A percentile compares a stretch with the other conserved stretches of the same genome.
Evolutionary conservation across 108 stramenopile species (phyloP).

Genomic region (Nitzschia inconspicua): DNA sequence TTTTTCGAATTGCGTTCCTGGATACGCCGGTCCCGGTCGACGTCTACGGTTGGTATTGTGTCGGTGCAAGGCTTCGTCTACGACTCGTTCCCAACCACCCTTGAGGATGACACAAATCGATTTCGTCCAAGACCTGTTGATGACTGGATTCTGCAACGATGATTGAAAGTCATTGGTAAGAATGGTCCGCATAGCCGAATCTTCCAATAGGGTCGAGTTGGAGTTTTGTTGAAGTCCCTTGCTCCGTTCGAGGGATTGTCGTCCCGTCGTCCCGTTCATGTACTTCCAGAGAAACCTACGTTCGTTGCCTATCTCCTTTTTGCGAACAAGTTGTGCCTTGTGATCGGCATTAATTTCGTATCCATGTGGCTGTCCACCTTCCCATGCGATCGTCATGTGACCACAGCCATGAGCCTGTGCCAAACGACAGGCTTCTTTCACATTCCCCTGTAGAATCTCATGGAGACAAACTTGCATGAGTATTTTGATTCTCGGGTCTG

Average conservation of each 20-base stretch:
- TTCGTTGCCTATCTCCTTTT: conserved; percentile 48
- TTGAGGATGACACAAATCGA: conserved; percentile 45
- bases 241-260: not conserved
- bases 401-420: conserved; percentile 52
- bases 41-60: conserved; percentile 44
- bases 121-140: conserved; percentile 53
- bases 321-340: not conserved
- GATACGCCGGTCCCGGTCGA: conserved; percentile 4
- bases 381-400: conserved; percentile 64
- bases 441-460: conserved; percentile 51
- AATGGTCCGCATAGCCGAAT: conserved; percentile 64
- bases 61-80: conserved; percentile 56
- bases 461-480: conserved; percentile 49
- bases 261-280: conserved; percentile 52
- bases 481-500: conserved; percentile 12
- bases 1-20: conserved; percentile 23
- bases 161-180: conserved; percentile 51
- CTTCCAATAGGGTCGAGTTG: conserved; percentile 22
- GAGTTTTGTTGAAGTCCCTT: not conserved
- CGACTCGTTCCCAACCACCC: conserved; percentile 40
- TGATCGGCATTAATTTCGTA: conserved; percentile 1
- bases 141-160: conserved; percentile 49
- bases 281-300: conserved; percentile 69
- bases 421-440: conserved; percentile 47
- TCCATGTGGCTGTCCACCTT: conserved; percentile 52